Base-by-base conservation (phyloP, 371 early-diverging fungal genomes). In the Syncephalis plumigaleata region DNA sequence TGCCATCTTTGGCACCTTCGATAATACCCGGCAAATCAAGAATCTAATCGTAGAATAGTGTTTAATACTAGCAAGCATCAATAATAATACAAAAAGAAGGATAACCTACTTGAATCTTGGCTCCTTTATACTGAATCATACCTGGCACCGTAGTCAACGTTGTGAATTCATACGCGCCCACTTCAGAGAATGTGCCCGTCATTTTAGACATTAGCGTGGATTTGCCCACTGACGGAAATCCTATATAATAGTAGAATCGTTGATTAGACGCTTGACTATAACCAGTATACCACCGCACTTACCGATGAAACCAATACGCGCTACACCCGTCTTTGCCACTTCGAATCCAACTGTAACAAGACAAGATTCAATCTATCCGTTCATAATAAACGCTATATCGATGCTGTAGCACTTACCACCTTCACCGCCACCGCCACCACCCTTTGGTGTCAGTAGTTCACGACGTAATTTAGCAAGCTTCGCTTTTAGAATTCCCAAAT, bases 1-100 rank as follows among this genome's bases (percentile, higher is more conserved):
- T 95, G 50, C 99, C 99, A 60, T 97, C 94, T 54, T 96, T 84
- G 46, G 99, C 99, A 49, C 99, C 99, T 64, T 98, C 98, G 54
- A 99, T 95, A 70, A 99, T 79, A 65, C 80, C 80, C 17, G 80
- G 80, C 52, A 87, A 66, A 76, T 87, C 91, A 54, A 58, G 84
- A 81, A 63, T 88, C 67, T 49, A 52, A 4, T n/a, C n/a, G n/a
- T n/a, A n/a, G n/a, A n/a, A n/a, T n/a, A n/a, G n/a, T n/a, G n/a
- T n/a, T n/a, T n/a, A n/a, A n/a, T n/a, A n/a, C 2, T 25, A 13
- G 16, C 16, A 2, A 9, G 5, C 3, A 13, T 20, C 81, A 84
- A 53, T 77, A 79, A 45, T 68, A 64, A 44, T 64, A 65, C 15
- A 69, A 70, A 76, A 1, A 79, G 77, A 31, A 81, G 56, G 58